These are phyloP conservation scores for Beverwykella pulmonaria DNA, from an alignment of 495 filamentous ascomycete species.

Conservation along the genomic window DNA sequence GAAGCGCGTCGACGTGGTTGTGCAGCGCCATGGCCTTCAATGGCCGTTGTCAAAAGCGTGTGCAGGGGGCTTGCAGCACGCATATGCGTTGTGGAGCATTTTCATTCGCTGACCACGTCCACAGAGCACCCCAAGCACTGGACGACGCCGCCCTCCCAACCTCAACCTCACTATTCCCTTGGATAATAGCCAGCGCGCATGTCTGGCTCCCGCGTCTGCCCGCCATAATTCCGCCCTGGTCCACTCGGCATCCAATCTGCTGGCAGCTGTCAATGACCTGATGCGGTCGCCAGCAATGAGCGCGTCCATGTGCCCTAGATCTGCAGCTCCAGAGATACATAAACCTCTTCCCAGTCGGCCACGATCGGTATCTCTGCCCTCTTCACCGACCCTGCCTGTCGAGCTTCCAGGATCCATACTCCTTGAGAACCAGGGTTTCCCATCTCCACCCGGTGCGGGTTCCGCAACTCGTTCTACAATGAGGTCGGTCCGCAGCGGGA, in stretches of 20 bases:
- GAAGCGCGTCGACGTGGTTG: conserved; percentile 38
- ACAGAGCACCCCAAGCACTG: conserved; percentile 25
- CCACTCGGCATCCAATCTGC: conserved; percentile 44
- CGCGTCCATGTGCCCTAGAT: conserved; percentile 33
- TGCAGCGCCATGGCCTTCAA: conserved; percentile 33
- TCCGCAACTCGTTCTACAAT: conserved; percentile 25
- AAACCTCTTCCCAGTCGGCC: conserved; percentile 42
- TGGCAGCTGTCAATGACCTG: conserved; percentile 46
- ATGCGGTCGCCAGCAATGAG: conserved; percentile 44
- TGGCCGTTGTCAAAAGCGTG: conserved; percentile 26
- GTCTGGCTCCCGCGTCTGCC: conserved; percentile 35
- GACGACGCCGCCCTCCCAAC: conserved; percentile 34
- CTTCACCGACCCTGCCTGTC: conserved; percentile 38
- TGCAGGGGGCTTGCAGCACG: conserved; percentile 26
- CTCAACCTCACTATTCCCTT: conserved; percentile 35
- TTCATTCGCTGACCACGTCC: conserved; percentile 34
- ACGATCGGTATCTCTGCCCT: conserved; percentile 43
- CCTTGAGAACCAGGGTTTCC: conserved; percentile 41
- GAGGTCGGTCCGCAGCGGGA: conserved; percentile 37
- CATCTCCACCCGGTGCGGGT: conserved; percentile 28
- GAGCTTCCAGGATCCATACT: conserved; percentile 46
- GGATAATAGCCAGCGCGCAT: conserved; percentile 22
- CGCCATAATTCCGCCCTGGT: conserved; percentile 43
- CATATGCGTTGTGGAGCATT: conserved; percentile 32
- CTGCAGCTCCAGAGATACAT: conserved; percentile 23